Percentiles rank a stretch among this genome's conserved stretches.
Conservation (phyloP, 75 land plant species). For the Selaginella tamariscina region DNA sequence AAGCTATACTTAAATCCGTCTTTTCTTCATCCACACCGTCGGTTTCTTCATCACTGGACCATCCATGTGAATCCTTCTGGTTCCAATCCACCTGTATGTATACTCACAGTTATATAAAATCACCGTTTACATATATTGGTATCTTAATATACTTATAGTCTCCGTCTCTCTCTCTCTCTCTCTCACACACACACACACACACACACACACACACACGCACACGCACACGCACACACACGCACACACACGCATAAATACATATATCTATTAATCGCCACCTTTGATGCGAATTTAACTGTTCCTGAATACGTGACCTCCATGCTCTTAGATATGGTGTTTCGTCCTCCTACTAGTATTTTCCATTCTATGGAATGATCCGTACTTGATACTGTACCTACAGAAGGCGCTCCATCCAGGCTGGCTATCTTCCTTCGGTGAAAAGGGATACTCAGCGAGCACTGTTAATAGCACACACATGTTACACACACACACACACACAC, state of each 20-base stretch:
- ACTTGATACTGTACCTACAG: constrained; percentile 63
- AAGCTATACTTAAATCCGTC: constrained; percentile 29
- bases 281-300: constrained; percentile 71
- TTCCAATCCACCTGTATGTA: neutral
- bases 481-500: too few relatives aligned
- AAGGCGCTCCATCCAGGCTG: constrained; percentile 76
- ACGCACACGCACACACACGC: too few relatives aligned
- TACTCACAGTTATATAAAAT: too few relatives aligned
- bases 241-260: too few relatives aligned
- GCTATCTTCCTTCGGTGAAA: constrained; percentile 67
- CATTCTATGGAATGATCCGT: constrained; percentile 87
- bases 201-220: too few relatives aligned
- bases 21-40: constrained; percentile 60
- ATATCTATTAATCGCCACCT: too few relatives aligned
- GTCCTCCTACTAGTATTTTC: constrained; percentile 70
- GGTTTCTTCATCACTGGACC: constrained; percentile 44
- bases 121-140: too few relatives aligned
- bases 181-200: too few relatives aligned
- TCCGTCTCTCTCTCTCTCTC: too few relatives aligned
- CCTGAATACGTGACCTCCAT: constrained; percentile 89
- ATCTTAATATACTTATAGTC: too few relatives aligned
- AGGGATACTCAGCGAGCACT: constrained; percentile 77
- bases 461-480: too few relatives aligned
- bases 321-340: constrained; percentile 51
- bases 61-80: neutral